Conservation (phyloP, 2,329 filamentous ascomycete genomes). For the Alternaria longipes region DNA sequence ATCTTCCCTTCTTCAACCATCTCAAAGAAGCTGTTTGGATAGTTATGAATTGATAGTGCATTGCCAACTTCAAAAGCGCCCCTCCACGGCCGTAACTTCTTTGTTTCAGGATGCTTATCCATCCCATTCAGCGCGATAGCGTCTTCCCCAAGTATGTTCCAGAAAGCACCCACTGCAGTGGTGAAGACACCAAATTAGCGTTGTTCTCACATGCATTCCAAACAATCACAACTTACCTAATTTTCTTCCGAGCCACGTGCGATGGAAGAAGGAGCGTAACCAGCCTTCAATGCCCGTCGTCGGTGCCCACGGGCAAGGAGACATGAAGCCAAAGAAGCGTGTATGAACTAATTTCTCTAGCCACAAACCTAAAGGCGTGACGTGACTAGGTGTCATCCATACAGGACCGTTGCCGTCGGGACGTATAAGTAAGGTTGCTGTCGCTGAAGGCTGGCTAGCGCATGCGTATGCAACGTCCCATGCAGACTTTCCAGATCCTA, state of each 20-base stretch:
- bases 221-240: constrained; percentile 40
- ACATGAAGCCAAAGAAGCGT: constrained; percentile 76
- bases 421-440: constrained; percentile 68
- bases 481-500: constrained; percentile 70
- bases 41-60: constrained; percentile 69
- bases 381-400: constrained; percentile 68
- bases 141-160: constrained; percentile 65
- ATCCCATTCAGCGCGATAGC: constrained; percentile 59
- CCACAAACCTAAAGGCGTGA: constrained; percentile 73
- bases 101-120: constrained; percentile 53
- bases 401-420: constrained; percentile 67
- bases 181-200: not conserved
- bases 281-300: constrained; percentile 66
- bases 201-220: not conserved
- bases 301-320: constrained; percentile 75
- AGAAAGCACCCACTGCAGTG: constrained; percentile 62
- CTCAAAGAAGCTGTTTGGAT: constrained; percentile 65
- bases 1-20: constrained; percentile 64
- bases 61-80: constrained; percentile 63
- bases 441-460: constrained; percentile 53
- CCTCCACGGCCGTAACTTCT: constrained; percentile 55
- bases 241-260: constrained; percentile 64
- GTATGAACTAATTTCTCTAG: constrained; percentile 73
- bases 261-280: constrained; percentile 66
- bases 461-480: constrained; percentile 70